These are phyloP conservation scores for Datura wrightii DNA, from an alignment of 257 asterid species.

Conservation along the genomic window DNA sequence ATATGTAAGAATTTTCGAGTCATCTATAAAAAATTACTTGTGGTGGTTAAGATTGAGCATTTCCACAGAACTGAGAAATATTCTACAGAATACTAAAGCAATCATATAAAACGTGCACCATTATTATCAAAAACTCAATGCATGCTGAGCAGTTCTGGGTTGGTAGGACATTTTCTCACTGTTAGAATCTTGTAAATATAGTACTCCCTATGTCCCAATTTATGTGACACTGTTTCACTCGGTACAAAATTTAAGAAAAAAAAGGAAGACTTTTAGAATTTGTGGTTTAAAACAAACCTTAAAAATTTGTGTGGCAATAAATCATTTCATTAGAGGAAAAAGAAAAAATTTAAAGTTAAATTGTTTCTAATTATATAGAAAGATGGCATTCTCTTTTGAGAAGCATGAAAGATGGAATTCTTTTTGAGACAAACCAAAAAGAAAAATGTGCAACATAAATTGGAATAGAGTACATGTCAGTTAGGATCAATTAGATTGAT, in stretches of 20 bases:
- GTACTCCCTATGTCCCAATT: background rate
- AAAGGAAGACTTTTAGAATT: background rate
- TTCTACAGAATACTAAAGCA: background rate
- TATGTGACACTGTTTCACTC: background rate
- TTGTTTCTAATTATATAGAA: background rate
- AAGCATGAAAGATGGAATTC: background rate
- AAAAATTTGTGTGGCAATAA: background rate
- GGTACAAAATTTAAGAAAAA: no score
- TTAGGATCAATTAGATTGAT: background rate
- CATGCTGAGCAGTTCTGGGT: background rate
- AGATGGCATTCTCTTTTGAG: no score
- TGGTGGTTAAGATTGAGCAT: constrained; percentile 17
- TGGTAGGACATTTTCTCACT: background rate
- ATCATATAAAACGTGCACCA: background rate
- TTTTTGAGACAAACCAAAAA: background rate
- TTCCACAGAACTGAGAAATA: background rate
- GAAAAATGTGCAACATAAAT: background rate
- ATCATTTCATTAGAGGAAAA: background rate
- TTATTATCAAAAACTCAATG: background rate
- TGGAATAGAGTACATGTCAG: background rate
- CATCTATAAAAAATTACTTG: background rate
- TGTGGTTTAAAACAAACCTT: background rate
- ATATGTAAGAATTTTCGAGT: background rate
- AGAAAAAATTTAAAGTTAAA: background rate
- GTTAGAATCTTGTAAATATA: background rate